These are phyloP conservation scores for Nidularia sp. DNA, from an alignment of 768 basidiomycete species.

Conservation along the genomic window DNA sequence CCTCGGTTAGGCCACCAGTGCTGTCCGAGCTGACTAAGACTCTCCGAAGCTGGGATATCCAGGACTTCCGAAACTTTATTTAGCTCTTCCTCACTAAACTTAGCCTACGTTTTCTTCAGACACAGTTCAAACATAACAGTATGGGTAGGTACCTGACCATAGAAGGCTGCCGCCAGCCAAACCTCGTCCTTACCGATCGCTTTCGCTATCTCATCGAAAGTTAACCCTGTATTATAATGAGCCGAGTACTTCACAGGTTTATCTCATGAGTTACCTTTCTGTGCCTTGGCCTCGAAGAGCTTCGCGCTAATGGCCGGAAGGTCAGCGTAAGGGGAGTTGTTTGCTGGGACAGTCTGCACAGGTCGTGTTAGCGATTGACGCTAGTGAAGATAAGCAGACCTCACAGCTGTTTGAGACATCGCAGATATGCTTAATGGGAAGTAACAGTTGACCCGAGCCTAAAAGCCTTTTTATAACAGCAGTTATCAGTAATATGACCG, in stretches of 20 bases:
- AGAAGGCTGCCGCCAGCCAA: conserved; percentile 81
- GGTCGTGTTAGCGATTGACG: background rate
- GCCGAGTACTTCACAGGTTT: background rate
- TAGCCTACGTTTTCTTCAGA: conserved; percentile 45
- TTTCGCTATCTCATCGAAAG: conserved; percentile 67
- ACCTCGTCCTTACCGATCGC: conserved; percentile 71
- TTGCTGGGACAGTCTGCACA: conserved; percentile 35
- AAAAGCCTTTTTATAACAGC: conserved; percentile 5
- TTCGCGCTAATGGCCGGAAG: conserved; percentile 45
- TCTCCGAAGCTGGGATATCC: conserved; percentile 32
- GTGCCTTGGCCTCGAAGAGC: conserved; percentile 65
- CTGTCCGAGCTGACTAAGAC: conserved; percentile 46
- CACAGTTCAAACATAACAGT: background rate
- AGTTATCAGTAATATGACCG: conserved; percentile 1
- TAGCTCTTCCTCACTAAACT: conserved; percentile 59
- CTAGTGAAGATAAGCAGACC: conserved; percentile 3
- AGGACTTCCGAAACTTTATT: conserved; percentile 45
- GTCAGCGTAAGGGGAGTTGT: conserved; percentile 39
- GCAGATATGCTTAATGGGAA: conserved; percentile 3
- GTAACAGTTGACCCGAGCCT: background rate
- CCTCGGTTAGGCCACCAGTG: conserved; percentile 78
- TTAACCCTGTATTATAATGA: conserved; percentile 39
- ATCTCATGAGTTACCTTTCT: conserved; percentile 39
- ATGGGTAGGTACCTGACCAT: conserved; percentile 56
- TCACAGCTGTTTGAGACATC: conserved; percentile 37